Base-by-base conservation (phyloP, 345 rosid genomes). In the Linum trigynum region DNA sequence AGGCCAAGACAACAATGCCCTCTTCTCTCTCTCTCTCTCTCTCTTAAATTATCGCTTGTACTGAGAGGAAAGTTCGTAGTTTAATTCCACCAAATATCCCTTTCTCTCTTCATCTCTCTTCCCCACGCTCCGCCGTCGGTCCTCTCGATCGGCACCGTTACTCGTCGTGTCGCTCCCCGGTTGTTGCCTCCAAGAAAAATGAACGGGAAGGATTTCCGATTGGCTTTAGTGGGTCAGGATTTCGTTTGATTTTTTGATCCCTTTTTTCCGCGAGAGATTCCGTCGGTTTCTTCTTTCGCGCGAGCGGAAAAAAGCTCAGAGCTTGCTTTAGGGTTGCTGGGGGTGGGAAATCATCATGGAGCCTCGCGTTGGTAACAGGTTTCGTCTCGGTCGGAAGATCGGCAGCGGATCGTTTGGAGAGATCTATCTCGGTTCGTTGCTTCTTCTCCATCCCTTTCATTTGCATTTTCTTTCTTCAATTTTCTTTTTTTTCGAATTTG, bases 321-420 rank as follows among this genome's bases (percentile, higher is more conserved):
- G 39, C 3, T 63, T 15, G 40, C 7, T 45, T 45, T 45, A 45
- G 51, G 51, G 51, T 45, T 45, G 51, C 32, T 23, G n/a, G 14
- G 58, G 58, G 12, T 59, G 48, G 64, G 15, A 8, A 7, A 42
- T n/a, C 14, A 5, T 59, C 67, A 64, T 89, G 98, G 98, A 92
- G 71, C 91, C 91, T 2, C 80, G 87, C 51, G 88, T 94, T 16
- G 97, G 91, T 23, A 88, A 87, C 75, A 90, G 88, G 87, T 94
- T 86, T 77, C 81, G 86, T 56, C 87, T 90, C 38, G 97, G 99
- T 67, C 73, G 89, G n/a, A 94, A 90, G 92, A 94, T 94, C 84
- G 99, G 97, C 23, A 79, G 97, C 75, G 99, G 99, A 74, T 94
- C 99, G 45, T 94, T 94, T 63, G 99, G 99, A 65, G 97, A 94